Base-by-base conservation (phyloP, 352 stramenopile species). In the Saprolegnia diclina region DNA sequence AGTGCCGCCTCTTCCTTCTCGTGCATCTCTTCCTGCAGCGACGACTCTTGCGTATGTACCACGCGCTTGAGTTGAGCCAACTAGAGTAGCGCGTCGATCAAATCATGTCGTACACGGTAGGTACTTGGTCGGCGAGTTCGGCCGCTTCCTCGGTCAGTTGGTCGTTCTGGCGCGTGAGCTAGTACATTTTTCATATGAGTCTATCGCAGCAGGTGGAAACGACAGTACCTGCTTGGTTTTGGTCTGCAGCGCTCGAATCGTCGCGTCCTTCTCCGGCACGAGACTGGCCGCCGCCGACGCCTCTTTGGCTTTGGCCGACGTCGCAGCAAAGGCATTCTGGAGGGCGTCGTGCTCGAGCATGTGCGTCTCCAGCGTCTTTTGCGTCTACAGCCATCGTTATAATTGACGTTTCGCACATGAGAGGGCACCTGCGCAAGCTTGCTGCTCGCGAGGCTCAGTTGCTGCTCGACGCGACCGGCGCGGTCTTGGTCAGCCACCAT, bases 191-290 rank as follows among this genome's bases (percentile, higher is more conserved):
- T 35, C 29, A 35, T 5, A 35, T n/a, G 40, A 52, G 40, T 26
- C 5, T 32, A 48, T 66, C 16, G 38, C 6, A 61, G 21, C 9
- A n/a, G 11, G 48, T 48, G 13, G 55, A 48, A 14, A 52, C 35
- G 18, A 48, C 5, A 48, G 4, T 24, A 66, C 57, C 42, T 66
- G 57, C 18, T 53, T n/a, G 44, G 53, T 10, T 54, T 66, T 66
- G 24, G 48, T 42, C 22, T 66, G 57, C 2, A 66, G 42, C 7
- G 48, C 5, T 10, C 57, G 57, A 24, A 55, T 42, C 13, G 37
- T 42, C 1, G 48, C 38, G 22, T 66, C 57, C 24, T 66, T 53
- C 9, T 66, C 29, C 5, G 26, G 14, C 13, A 19, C 18, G 6
- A 37, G 35, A 0, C 50, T 53, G 11, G 24, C 22, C 14, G 22